Evolutionary conservation across 129 eudicot genomes (phyloP).

Genomic region (Daucus carota): DH1_v3.0 NC_030381.2:46144501-46145000

Average conservation of each 20-base stretch:
- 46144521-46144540: not conserved
- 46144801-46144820: conserved; percentile 66
- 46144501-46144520: not conserved
- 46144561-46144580: not conserved
- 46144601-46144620: not conserved
- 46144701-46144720: conserved; percentile 93
- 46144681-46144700: conserved; percentile 82
- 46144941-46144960: not conserved
- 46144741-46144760: conserved; percentile 97
- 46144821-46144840: conserved; percentile 12
- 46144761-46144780: conserved; percentile 96
- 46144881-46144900: conserved; percentile 2
- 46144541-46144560: not conserved
- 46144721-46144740: conserved; percentile 98
- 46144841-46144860: not conserved
- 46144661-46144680: conserved; percentile 41
- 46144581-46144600: not conserved
- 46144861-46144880: not conserved
- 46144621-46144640: conserved; percentile 65
- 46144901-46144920: not conserved
- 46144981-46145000: conserved; percentile 4
- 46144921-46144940: not conserved
- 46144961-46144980: conserved; percentile 3
- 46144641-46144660: conserved; percentile 47
- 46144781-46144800: conserved; percentile 98